Conservation (phyloP, 2,329 filamentous ascomycete genomes). For the Monascus ruber region DNA sequence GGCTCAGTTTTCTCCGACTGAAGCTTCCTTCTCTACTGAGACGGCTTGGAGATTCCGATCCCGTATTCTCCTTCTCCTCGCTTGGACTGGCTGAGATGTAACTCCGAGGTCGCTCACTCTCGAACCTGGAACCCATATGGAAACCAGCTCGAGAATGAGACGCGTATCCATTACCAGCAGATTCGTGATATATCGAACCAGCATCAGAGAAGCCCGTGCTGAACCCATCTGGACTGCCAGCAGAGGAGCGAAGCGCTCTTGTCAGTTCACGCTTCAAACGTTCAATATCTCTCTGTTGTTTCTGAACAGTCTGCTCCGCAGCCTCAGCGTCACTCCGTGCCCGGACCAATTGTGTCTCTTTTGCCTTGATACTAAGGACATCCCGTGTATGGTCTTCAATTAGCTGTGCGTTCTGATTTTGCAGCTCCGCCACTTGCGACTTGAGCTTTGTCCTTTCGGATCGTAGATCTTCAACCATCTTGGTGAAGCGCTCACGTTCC, state of each 20-base stretch:
- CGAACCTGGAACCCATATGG: slow-evolving; percentile 28
- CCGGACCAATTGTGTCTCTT: slow-evolving; percentile 91
- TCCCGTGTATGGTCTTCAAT: slow-evolving; percentile 97
- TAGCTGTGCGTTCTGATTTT: slow-evolving; percentile 90
- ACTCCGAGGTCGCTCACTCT: slow-evolving; percentile 29
- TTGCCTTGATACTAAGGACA: slow-evolving; percentile 91
- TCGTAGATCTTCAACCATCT: slow-evolving; percentile 67
- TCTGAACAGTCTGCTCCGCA: slow-evolving; percentile 74
- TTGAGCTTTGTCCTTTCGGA: slow-evolving; percentile 70
- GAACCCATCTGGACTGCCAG: slow-evolving; percentile 43
- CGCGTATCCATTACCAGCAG: slow-evolving; percentile 16
- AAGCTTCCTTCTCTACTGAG: slow-evolving; percentile 21
- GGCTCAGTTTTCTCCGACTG: slow-evolving; percentile 33
- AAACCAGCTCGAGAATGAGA: slow-evolving; percentile 20
- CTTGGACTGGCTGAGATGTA: slow-evolving; percentile 45
- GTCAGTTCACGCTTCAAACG: slow-evolving; percentile 76
- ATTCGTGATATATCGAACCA: slow-evolving; percentile 29
- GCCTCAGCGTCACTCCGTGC: slow-evolving; percentile 82
- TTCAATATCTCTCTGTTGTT: slow-evolving; percentile 78
- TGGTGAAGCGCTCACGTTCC: slow-evolving; percentile 66
- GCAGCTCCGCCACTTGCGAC: slow-evolving; percentile 84
- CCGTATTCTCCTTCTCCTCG: slow-evolving; percentile 63
- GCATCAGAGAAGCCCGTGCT: slow-evolving; percentile 40
- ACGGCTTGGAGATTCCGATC: slow-evolving; percentile 25
- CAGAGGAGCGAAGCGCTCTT: slow-evolving; percentile 34